Base-by-base conservation (phyloP, 345 rosid species). In the Acer saccharum region DNA sequence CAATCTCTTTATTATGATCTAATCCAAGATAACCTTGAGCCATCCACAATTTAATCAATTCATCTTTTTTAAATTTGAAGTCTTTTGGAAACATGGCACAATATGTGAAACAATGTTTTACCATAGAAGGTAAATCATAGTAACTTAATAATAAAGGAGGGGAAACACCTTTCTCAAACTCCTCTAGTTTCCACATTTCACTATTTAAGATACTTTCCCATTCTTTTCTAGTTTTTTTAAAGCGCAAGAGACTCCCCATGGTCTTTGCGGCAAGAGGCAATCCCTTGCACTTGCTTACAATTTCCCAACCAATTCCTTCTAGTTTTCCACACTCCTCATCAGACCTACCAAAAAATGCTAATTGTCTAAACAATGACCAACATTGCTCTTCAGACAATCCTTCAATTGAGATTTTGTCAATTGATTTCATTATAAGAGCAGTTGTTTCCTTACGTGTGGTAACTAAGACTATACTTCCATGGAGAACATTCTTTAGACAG, bases 31-130 rank as follows among this genome's bases (percentile, higher is more conserved):
- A 71, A 29, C 21, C 74, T 29, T 71, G 74, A 10, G 74, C 27
- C 74, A 71, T 71, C 63, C 74, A 54, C 1, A 71, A 71, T 2
- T 1, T 71, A 0, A 54, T 71, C 63, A 71, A 18, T 10, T 16
- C 11, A 54, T 71, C 63, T 29, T 17, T 71, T 6, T 54, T 2
- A 17, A 71, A 8, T 1, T 0, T 1, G 11, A 10, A 8, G 16
- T 52, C 46, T 9, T 54, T 71, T 10, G 63, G 74, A 27, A 71
- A 71, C 2, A 71, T 29, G 9, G 74, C 74, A 71, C 63, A 71
- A 54, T 71, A 71, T 6, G 2, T 27, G 12, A 71, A 71, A 18
- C 46, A 71, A 2, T 10, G 29, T 18, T 13, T 55, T 6, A 29
- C 17, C 0, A 0, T 18, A 18, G 29, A 0, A 0, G 23, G 4